A percentile compares a stretch with the other conserved stretches of the same genome.
phyloP scores from a whole-genome alignment of 805 yeast genomes.

The Candida awuae region DNA sequence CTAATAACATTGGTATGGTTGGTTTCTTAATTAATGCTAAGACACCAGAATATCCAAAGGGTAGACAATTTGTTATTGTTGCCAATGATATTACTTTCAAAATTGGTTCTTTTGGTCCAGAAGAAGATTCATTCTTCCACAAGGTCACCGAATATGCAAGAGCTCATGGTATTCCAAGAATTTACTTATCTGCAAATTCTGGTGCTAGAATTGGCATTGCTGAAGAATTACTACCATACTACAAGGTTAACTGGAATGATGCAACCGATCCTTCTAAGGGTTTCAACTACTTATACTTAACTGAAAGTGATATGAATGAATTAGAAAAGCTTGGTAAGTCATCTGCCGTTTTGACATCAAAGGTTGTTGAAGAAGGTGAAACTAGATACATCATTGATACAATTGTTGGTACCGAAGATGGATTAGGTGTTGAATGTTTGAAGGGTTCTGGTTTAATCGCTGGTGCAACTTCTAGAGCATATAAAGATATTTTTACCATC shows the following conservation, averaged over 20 bases:
- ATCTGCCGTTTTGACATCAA: constrained; percentile 63
- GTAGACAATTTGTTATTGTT: constrained; percentile 85
- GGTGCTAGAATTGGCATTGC: constrained; percentile 99
- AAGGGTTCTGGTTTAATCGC: constrained; percentile 98
- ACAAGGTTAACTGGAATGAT: constrained; percentile 90
- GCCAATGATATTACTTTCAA: constrained; percentile 97
- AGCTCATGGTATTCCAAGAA: constrained; percentile 86
- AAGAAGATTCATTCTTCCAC: constrained; percentile 86
- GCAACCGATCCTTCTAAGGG: constrained; percentile 72
- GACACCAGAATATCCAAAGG: constrained; percentile 95
- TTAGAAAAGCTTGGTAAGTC: constrained; percentile 54
- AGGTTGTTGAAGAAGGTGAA: constrained; percentile 76
- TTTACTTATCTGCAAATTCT: constrained; percentile 94
- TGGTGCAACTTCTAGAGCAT: constrained; percentile 96
- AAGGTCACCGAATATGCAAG: constrained; percentile 90
- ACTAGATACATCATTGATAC: constrained; percentile 74
- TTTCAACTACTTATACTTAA: constrained; percentile 78
- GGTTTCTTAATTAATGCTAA: constrained; percentile 86
- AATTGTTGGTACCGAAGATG: constrained; percentile 90
- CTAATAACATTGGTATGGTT: constrained; percentile 94
- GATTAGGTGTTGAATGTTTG: constrained; percentile 97
- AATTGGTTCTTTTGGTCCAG: constrained; percentile 98
- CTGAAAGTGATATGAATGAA: constrained; percentile 52
- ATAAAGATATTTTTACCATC: constrained; percentile 93
- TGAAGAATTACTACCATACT: constrained; percentile 84